These are phyloP conservation scores for Sphaerulina vaccinii DNA, from an alignment of 2,329 filamentous ascomycete genomes.

Conservation along the genomic window DNA sequence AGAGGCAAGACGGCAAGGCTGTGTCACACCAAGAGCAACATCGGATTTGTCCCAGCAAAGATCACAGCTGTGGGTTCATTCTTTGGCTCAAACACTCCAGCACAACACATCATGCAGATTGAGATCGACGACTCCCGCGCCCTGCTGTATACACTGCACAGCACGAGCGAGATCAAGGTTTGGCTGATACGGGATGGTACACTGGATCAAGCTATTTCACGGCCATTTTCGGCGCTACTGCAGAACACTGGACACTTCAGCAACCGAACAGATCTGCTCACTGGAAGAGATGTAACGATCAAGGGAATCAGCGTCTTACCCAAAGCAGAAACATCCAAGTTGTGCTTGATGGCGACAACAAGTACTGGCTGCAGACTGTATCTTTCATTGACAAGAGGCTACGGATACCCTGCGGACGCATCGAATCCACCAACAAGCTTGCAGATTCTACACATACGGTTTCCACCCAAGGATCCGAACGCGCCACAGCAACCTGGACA, in stretches of 20 bases:
- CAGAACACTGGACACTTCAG: slow-evolving; percentile 84
- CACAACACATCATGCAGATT: slow-evolving; percentile 72
- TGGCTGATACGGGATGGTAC: slow-evolving; percentile 77
- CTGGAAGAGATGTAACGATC: slow-evolving; percentile 64
- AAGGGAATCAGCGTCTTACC: slow-evolving; percentile 85
- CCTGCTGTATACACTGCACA: slow-evolving; percentile 88
- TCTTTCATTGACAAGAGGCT: slow-evolving; percentile 82
- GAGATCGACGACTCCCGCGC: slow-evolving; percentile 84
- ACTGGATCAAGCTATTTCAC: slow-evolving; percentile 56
- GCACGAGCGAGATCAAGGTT: slow-evolving; percentile 81
- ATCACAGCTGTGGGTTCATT: slow-evolving; percentile 29
- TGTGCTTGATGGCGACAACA: slow-evolving; percentile 88
- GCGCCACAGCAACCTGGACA: slow-evolving; percentile 19
- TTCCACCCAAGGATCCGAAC: slow-evolving; percentile 63
- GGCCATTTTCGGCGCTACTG: slow-evolving; percentile 54
- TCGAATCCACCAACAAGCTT: slow-evolving; percentile 82
- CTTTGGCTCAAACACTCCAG: slow-evolving; percentile 36
- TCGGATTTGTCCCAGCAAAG: slow-evolving; percentile 46
- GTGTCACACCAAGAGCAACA: slow-evolving; percentile 57
- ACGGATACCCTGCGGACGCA: slow-evolving; percentile 57
- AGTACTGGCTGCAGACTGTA: slow-evolving; percentile 89
- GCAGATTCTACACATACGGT: slow-evolving; percentile 96
- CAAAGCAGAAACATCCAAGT: slow-evolving; percentile 71
- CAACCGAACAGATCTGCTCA: slow-evolving; percentile 67
- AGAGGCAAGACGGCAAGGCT: slow-evolving; percentile 73